Conservation (phyloP, 2,329 filamentous ascomycete genomes). For the Aspergillus udagawae region DNA sequence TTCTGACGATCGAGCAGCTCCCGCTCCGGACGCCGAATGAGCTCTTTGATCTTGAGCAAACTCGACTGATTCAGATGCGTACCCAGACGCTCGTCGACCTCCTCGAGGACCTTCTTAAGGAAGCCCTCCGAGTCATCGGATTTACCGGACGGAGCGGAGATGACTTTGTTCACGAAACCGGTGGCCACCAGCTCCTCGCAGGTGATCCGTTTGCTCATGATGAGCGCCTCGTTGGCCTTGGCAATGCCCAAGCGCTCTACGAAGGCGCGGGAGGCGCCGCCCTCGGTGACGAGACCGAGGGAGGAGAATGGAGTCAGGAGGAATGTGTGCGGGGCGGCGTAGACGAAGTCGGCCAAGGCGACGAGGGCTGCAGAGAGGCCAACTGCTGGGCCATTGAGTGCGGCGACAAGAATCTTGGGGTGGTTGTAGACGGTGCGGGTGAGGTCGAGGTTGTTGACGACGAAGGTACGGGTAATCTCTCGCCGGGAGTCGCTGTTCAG, state of each 20-base stretch:
- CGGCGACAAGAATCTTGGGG: slow-evolving; percentile 86
- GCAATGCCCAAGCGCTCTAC: slow-evolving; percentile 73
- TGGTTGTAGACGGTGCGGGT: slow-evolving; percentile 89
- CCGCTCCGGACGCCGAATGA: slow-evolving; percentile 71
- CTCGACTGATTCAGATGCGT: slow-evolving; percentile 75
- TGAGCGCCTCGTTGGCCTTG: slow-evolving; percentile 85
- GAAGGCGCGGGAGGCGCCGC: slow-evolving; percentile 72
- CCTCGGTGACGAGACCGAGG: slow-evolving; percentile 85
- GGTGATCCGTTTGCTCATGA: slow-evolving; percentile 78
- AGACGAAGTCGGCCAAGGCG: slow-evolving; percentile 87
- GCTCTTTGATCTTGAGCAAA: slow-evolving; percentile 75
- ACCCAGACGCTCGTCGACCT: slow-evolving; percentile 78
- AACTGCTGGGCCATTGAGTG: slow-evolving; percentile 86
- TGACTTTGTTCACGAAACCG: slow-evolving; percentile 84
- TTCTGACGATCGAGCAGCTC: slow-evolving; percentile 73
- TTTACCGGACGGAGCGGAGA: slow-evolving; percentile 53
- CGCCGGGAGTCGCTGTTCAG: slow-evolving; percentile 43
- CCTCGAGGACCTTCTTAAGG: slow-evolving; percentile 63
- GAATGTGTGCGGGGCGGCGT: slow-evolving; percentile 75
- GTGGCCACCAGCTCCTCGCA: slow-evolving; percentile 68
- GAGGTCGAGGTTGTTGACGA: slow-evolving; percentile 81
- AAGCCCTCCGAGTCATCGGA: slow-evolving; percentile 67
- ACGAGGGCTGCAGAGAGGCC: slow-evolving; percentile 82
- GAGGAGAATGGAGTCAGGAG: slow-evolving; percentile 88
- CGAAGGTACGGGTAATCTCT: slow-evolving; percentile 68